Conservation (phyloP, 169 alveolate genomes). For the Eimeria sp. region DNA sequence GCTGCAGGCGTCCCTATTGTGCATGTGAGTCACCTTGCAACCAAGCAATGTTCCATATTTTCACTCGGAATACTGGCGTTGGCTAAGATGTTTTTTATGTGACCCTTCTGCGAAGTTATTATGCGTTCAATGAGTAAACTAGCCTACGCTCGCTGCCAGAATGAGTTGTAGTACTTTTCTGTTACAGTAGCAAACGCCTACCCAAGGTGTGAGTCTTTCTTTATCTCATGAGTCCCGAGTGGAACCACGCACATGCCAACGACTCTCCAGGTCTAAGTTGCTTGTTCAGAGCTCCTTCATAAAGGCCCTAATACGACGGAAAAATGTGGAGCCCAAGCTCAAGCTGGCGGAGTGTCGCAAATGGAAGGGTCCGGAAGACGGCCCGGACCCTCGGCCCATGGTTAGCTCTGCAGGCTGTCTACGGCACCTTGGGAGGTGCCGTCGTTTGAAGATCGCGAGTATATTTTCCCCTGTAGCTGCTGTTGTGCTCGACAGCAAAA, state of each 20-base stretch:
- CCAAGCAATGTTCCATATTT: neutral
- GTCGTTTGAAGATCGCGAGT: too few species aligned
- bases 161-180: neutral
- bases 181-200: neutral
- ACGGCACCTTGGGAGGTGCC: neutral
- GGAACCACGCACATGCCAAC: neutral
- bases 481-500: neutral
- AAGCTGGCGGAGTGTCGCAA: conserved; percentile 70
- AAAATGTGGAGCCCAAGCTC: conserved; percentile 57
- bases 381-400: conserved; percentile 65
- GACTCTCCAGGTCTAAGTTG: neutral
- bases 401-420: neutral
- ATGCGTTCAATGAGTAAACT: neutral
- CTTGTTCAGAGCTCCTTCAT: conserved; percentile 78
- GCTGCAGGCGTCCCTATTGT: conserved; percentile 79
- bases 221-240: neutral
- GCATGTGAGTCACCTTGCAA: conserved; percentile 43
- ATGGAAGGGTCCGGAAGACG: conserved; percentile 54
- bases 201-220: neutral
- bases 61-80: neutral
- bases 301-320: conserved; percentile 40
- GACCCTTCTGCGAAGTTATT: neutral
- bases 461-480: neutral
- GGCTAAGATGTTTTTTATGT: neutral
- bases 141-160: neutral